Conservation (phyloP, 2,329 filamentous ascomycete genomes). For the Alternaria incomplexa region DNA sequence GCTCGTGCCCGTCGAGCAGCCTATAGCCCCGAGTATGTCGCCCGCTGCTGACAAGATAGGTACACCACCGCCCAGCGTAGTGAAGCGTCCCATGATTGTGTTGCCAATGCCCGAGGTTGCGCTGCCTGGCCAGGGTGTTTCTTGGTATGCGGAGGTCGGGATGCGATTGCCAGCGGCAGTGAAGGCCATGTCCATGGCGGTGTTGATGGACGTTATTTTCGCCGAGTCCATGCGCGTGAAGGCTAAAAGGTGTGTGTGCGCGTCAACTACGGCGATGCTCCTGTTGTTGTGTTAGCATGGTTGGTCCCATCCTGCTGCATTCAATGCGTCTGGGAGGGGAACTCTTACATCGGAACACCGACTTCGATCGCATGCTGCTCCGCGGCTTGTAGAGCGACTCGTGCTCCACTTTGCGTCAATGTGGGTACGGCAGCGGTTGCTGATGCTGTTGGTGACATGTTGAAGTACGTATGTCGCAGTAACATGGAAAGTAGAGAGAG, state of each 20-base stretch:
- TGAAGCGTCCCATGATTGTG: constrained; percentile 58
- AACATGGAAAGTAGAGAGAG: neutral
- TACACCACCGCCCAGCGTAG: constrained; percentile 59
- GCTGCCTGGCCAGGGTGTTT: constrained; percentile 58
- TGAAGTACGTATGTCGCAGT: constrained; percentile 5
- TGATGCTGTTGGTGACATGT: constrained; percentile 21
- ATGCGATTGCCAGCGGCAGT: constrained; percentile 60
- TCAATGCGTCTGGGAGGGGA: neutral
- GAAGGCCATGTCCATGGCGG: constrained; percentile 67
- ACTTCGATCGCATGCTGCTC: constrained; percentile 34
- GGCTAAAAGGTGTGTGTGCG: constrained; percentile 51
- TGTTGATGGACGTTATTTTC: constrained; percentile 60
- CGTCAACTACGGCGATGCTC: constrained; percentile 57
- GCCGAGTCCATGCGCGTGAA: constrained; percentile 55
- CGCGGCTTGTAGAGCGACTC: constrained; percentile 35
- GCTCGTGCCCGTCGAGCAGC: constrained; percentile 61
- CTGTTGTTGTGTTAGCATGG: constrained; percentile 24
- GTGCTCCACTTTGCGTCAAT: constrained; percentile 39
- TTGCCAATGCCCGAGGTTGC: constrained; percentile 57
- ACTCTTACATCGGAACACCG: constrained; percentile 42
- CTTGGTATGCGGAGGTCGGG: constrained; percentile 59
- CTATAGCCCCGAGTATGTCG: constrained; percentile 59
- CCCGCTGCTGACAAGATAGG: constrained; percentile 56
- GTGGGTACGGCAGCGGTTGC: constrained; percentile 29
- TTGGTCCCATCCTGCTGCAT: neutral